A percentile compares a stretch with the other conserved stretches of the same genome.
These are phyloP conservation scores for Fraxinus floribunda DNA, from an alignment of 305 asterid species.

Conservation along the genomic window DNA sequence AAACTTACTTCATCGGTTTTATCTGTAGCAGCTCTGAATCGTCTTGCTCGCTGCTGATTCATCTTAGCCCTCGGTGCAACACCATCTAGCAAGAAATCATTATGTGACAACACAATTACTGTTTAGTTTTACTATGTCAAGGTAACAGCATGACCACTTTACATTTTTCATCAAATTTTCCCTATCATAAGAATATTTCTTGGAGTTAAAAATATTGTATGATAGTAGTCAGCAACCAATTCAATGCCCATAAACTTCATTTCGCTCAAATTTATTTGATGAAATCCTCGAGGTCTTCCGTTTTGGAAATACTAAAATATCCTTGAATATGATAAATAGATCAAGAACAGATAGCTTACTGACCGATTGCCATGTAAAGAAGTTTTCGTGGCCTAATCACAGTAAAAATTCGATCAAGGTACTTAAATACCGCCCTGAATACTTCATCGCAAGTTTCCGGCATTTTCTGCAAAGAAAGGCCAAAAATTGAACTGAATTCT, in stretches of 20 bases:
- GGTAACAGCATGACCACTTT: background rate
- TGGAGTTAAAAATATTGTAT: background rate
- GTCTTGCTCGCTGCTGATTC: conserved; percentile 71
- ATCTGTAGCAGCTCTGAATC: conserved; percentile 61
- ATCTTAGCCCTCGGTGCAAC: conserved; percentile 77
- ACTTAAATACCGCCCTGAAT: conserved; percentile 40
- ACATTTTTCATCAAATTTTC: background rate
- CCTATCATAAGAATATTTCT: background rate
- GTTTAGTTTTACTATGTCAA: background rate
- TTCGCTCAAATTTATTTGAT: background rate
- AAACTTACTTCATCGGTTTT: conserved; percentile 46
- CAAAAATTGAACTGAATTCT: conserved; percentile 16
- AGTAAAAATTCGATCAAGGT: conserved; percentile 46
- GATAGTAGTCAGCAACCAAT: background rate
- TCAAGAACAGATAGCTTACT: conserved; percentile 16
- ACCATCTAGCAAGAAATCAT: conserved; percentile 42
- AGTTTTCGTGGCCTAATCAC: conserved; percentile 53
- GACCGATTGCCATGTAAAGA: conserved; percentile 57
- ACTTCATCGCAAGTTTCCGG: conserved; percentile 48
- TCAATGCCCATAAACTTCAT: background rate
- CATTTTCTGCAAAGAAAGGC: conserved; percentile 27
- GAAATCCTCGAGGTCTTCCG: background rate
- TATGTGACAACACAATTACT: background rate
- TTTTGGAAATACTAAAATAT: background rate
- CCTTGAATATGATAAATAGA: background rate